Evolutionary conservation across 148 eudicot species (phyloP).

Genomic region (Oxyria digyna): DNA sequence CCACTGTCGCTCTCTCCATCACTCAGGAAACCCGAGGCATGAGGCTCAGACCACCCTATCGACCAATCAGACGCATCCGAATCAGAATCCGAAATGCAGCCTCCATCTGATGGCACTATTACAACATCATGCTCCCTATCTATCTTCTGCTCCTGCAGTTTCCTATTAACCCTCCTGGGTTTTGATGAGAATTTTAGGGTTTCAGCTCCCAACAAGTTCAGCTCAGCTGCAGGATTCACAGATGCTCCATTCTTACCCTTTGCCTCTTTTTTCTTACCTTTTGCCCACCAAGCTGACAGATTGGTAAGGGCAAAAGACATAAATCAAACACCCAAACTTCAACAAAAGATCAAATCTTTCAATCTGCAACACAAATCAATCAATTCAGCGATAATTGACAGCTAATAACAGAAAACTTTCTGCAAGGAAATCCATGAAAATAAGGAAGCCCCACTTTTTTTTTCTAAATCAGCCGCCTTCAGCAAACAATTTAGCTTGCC

Average conservation of each 20-base stretch:
- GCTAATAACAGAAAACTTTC: neutral
- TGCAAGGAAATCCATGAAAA: neutral
- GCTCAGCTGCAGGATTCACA: neutral
- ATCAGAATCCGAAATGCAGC: conserved; percentile 72
- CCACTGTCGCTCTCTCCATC: conserved; percentile 75
- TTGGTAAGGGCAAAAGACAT: conserved; percentile 9
- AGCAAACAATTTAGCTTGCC: conserved; percentile 1
- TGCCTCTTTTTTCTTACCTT: conserved; percentile 9
- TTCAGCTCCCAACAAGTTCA: neutral
- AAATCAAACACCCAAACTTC: conserved; percentile 1
- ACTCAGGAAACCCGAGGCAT: conserved; percentile 75
- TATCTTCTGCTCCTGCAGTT: conserved; percentile 69
- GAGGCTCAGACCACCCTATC: conserved; percentile 91
- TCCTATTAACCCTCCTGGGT: conserved; percentile 45
- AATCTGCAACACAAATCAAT: neutral
- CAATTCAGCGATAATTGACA: neutral
- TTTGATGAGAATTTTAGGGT: conserved; percentile 5
- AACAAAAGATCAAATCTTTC: conserved; percentile 1
- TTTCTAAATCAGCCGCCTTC: neutral
- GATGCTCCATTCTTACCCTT: conserved; percentile 3
- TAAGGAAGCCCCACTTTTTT: neutral
- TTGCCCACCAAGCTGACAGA: conserved; percentile 2
- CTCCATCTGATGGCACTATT: conserved; percentile 82
- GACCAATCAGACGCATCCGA: conserved; percentile 98
- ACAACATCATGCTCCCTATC: conserved; percentile 79